Evolutionary conservation across 179 eudicot species (phyloP), one percentile per base, ranked within the genome.

Genomic region (Corrigiola litoralis): DNA sequence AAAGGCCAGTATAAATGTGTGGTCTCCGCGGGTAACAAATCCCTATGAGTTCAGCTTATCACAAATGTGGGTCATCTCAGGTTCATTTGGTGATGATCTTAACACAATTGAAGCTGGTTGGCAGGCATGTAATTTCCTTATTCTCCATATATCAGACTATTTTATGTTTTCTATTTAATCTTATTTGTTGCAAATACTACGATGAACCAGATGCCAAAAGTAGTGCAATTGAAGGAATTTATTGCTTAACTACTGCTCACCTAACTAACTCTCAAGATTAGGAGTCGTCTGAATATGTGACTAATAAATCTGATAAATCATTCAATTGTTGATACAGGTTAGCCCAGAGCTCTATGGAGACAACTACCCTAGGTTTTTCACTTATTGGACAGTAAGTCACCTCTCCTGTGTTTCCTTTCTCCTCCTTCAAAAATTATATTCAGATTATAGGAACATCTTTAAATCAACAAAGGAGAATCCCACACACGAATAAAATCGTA

Each of bases 21-120:
- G 97, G 97, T 81, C 92, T n/a, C 96, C 97, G 0, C 68, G 47
- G 25, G 90, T 91, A 37, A 67, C 81, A n/a, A 80, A 76, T 37
- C 89, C 77, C 11, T 83, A 83, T 60, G 97, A 91, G 29, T 91
- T 91, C 78, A 91, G 97, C 79, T 63, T 91, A 53, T 86, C 97
- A 45, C 97, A 91, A 61, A 77, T 91, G 72, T 91, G 97, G 97
- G 85, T 89, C 44, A 89, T 91, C 50, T 87, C 96, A 55, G 97
- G 97, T 24, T 86, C 97, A 0, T 91, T 91, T 71, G 94, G 94
- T 12, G 70, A 83, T 48, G 97, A 91, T 66, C 94, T 91, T n/a
- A 91, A 91, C 79, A 89, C 97, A 66, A 86, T 91, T 66, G 97
- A 91, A 85, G 97, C 94, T 67, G 97, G 97, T 46, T 89, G 95